Base-by-base conservation (phyloP, 2,329 filamentous ascomycete species). In the Colletotrichum spinosum region DNA sequence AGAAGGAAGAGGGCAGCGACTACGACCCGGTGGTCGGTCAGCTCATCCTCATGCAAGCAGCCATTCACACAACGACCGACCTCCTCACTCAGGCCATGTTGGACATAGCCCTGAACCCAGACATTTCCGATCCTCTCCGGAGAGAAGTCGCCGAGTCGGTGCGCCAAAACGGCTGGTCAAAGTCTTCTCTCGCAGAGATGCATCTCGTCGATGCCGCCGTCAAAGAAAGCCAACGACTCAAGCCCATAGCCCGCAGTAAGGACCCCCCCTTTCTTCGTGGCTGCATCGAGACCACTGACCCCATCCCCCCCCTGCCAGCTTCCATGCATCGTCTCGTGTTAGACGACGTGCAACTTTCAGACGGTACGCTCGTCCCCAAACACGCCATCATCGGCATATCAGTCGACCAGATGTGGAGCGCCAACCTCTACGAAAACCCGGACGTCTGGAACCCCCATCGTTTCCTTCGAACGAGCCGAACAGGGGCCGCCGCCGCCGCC, bases 171-270 rank as follows among this genome's bases (percentile, higher is more conserved):
- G 53, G 41, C 33, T 55, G 42, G 53, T 37, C 17, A 42, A 46
- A 46, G 13, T 38, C 53, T 13, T 38, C 53, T 1, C 15, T 55
- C 4, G 37, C 37, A 33, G 46, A 55, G 6, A 55, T 55, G 53
- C 67, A 69, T 46, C 65, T 72, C 8, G 60, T 73, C 56, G 70
- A 73, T 49, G 71, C 70, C 46, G 67, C 70, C 2, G 33, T 73
- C 12, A 72, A 73, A 17, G 71, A 73, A 55, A 57, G 63, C 7
- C 70, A 73, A 53, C 56, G 70, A 12, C 44, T 71, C 1, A 72
- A 70, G 61, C 69, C 70, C 13, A 57, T 25, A 25, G 25, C 25
- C 25, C 25, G 25, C 4, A 25, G 25, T 25, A 25, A 25, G 25
- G 25, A 25, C 3, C 25, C 25, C 25, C 25, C 25, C 25, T 25